Base-by-base conservation (phyloP, 495 filamentous ascomycete species). In the Xylaria telfairii region DNA sequence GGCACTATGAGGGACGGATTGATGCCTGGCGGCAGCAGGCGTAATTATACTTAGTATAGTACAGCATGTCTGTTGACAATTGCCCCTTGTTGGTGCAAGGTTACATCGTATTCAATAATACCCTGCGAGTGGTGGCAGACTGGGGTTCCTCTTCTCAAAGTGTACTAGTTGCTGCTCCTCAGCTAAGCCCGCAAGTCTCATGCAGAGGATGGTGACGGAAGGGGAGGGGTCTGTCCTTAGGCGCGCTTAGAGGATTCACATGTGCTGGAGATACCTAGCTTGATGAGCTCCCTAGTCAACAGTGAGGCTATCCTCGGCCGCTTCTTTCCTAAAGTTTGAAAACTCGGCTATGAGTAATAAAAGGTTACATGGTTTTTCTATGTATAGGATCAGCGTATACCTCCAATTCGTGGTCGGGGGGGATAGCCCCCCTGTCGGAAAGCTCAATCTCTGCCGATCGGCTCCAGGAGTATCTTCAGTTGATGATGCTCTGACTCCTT, bases 21-120 rank as follows among this genome's bases (percentile, higher is more conserved):
- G 42, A 13, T 32, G 53, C 30, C 54, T 57, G 54, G 54, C 17
- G 30, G 54, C 54, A n/a, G 12, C 19, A 57, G 15, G 17, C 53
- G 19, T 13, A 37, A 34, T 57, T 37, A 3, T 37, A 37, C 34
- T 8, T 37, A 37, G 34, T 8, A 37, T 37, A 37, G 34, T 37
- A 37, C 24, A 53, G 49, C 51, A 54, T 54, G 51, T 54, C 51
- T 62, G 34, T 41, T 32, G 17, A 62, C 59, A 28, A 62, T 17
- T 41, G 59, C 21, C 59, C 59, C 59, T 44, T 49, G 62, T 65
- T 65, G 44, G 30, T 65, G 62, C 30, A 51, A 49, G 44, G 62
- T 65, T 65, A 49, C 62, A 65, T 65, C 41, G 28, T 15, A 8
- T n/a, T 37, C 32, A 37, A 59, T 37, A 59, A 37, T 37, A 37